A percentile compares a stretch with the other conserved stretches of the same genome.
These are phyloP conservation scores for Sugiyamaella xylanicola DNA, from an alignment of 1,139 yeast species.

Conservation along the genomic window DNA sequence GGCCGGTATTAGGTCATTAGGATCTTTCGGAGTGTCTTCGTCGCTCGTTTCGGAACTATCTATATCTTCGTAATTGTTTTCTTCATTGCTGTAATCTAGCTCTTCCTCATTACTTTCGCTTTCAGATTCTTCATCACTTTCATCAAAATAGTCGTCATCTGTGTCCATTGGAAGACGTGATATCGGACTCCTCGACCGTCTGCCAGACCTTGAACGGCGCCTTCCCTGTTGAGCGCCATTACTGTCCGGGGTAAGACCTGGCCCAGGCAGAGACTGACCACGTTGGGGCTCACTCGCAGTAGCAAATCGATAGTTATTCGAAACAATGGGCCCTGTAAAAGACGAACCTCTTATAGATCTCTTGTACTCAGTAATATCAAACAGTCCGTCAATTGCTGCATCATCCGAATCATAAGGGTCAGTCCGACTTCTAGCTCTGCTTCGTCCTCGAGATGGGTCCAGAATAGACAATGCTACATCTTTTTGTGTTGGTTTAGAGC, in stretches of 20 bases:
- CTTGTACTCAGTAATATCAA: slow-evolving; percentile 11
- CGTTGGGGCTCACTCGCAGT: slow-evolving; percentile 3
- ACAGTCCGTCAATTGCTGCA: slow-evolving; percentile 15
- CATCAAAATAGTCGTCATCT: slow-evolving; percentile 20
- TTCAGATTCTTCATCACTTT: slow-evolving; percentile 23
- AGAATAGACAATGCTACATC: slow-evolving; percentile 8
- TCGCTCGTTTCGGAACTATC: slow-evolving; percentile 52
- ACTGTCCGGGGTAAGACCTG: neutral
- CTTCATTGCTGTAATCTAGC: slow-evolving; percentile 26
- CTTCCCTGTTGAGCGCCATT: neutral
- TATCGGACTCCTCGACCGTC: slow-evolving; percentile 22
- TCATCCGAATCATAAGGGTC: slow-evolving; percentile 15
- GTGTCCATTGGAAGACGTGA: slow-evolving; percentile 26
- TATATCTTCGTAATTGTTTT: slow-evolving; percentile 61
- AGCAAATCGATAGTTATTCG: neutral
- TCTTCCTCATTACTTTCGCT: slow-evolving; percentile 21
- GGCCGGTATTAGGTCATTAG: slow-evolving; percentile 2
- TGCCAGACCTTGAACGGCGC: neutral
- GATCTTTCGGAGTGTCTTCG: slow-evolving; percentile 40
- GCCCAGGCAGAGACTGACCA: neutral
- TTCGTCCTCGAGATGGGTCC: slow-evolving; percentile 11
- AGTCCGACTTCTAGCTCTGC: slow-evolving; percentile 5
- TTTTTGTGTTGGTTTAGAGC: neutral
- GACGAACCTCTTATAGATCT: slow-evolving; percentile 4
- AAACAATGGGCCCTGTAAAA: slow-evolving; percentile 1